phyloP scores from a whole-genome alignment of 2,329 filamentous ascomycete species.

The Fusarium dlaminii region DNA sequence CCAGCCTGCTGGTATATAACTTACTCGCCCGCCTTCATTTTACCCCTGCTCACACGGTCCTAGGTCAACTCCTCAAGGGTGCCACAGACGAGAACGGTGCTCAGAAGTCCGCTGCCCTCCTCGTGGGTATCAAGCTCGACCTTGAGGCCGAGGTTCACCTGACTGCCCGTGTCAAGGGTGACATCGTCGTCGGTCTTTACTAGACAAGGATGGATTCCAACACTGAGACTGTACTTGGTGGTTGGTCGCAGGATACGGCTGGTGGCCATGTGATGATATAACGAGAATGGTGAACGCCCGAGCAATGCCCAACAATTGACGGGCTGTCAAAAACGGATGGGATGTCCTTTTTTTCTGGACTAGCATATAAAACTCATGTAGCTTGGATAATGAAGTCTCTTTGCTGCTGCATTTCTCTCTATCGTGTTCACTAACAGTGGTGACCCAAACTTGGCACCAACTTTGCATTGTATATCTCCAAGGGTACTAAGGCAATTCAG shows the following conservation, averaged over 20 bases:
- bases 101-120: slow-evolving; percentile 65
- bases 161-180: slow-evolving; percentile 67
- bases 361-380: slow-evolving; percentile 31
- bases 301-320: slow-evolving; percentile 28
- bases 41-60: background rate
- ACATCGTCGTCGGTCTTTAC: slow-evolving; percentile 61
- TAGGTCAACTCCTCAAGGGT: slow-evolving; percentile 65
- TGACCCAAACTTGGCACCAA: background rate
- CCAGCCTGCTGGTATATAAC: slow-evolving; percentile 44
- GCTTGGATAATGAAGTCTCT: slow-evolving; percentile 24
- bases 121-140: slow-evolving; percentile 71
- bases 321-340: slow-evolving; percentile 29
- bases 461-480: background rate
- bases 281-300: slow-evolving; percentile 29
- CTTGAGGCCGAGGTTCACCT: slow-evolving; percentile 70
- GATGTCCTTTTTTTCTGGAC: slow-evolving; percentile 23
- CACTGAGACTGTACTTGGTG: slow-evolving; percentile 3
- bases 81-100: slow-evolving; percentile 66
- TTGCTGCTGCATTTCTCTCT: slow-evolving; percentile 21
- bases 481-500: background rate
- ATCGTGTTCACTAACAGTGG: too few species aligned
- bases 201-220: slow-evolving; percentile 14
- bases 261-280: slow-evolving; percentile 33
- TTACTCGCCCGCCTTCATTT: too few species aligned
- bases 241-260: slow-evolving; percentile 26